These are phyloP conservation scores for Chaetomiaceae sp. DNA, from an alignment of 2,329 filamentous ascomycete species.

Conservation along the genomic window DNA sequence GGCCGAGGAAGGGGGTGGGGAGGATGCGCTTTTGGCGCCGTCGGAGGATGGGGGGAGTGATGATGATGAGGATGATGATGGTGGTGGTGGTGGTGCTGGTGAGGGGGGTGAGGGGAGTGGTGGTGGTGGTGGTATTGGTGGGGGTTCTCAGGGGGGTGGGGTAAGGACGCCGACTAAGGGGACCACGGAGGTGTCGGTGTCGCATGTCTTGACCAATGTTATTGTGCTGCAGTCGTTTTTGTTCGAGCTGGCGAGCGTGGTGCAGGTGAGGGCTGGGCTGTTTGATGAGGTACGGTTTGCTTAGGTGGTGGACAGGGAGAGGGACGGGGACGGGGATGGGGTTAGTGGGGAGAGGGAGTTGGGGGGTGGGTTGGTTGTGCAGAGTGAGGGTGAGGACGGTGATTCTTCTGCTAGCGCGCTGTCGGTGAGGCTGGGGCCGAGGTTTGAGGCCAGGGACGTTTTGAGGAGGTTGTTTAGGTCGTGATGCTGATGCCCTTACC, in stretches of 20 bases:
- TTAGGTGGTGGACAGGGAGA: slow-evolving; percentile 22
- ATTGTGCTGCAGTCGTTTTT: slow-evolving; percentile 76
- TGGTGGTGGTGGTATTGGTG: neutral
- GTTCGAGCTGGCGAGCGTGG: slow-evolving; percentile 67
- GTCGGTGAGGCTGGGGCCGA: neutral
- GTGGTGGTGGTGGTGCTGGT: neutral
- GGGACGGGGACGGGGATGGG: too few relatives aligned
- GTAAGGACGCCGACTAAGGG: slow-evolving; percentile 12
- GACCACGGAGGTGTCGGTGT: slow-evolving; percentile 57
- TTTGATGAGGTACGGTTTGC: slow-evolving; percentile 71
- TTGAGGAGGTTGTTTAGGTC: slow-evolving; percentile 3
- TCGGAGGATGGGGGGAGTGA: slow-evolving; percentile 24
- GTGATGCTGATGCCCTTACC: neutral
- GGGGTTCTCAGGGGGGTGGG: neutral
- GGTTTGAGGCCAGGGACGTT: slow-evolving; percentile 3
- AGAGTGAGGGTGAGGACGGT: neutral
- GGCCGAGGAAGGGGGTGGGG: slow-evolving; percentile 23
- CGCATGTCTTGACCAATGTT: slow-evolving; percentile 74
- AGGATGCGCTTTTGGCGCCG: slow-evolving; percentile 21
- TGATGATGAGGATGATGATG: slow-evolving; percentile 1
- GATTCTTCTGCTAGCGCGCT: neutral
- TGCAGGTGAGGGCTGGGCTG: slow-evolving; percentile 68
- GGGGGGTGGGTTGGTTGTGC: neutral
- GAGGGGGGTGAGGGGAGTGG: neutral
- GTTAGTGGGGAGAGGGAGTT: neutral